Evolutionary conservation across 306 rosid genomes (phyloP).

Genomic region (apple (Malus domestica)): DNA sequence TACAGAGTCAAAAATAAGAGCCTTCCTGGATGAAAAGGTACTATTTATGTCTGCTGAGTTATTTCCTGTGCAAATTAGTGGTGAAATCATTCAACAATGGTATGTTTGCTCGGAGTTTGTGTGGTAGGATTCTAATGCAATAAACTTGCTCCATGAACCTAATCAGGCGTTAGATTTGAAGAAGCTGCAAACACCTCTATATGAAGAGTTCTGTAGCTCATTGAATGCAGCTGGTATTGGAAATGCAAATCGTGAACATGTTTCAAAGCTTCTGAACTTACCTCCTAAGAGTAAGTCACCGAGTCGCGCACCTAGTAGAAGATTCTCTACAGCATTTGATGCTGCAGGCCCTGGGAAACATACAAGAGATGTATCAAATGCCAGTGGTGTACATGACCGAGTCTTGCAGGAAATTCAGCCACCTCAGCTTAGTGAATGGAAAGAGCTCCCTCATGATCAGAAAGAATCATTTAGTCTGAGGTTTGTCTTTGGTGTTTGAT

Average conservation of each 20-base stretch:
- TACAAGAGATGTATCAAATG: constrained; percentile 32
- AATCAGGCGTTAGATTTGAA: constrained; percentile 71
- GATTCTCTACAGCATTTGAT: constrained; percentile 45
- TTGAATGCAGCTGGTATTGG: constrained; percentile 45
- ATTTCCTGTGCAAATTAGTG: neutral
- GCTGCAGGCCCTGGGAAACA: constrained; percentile 39
- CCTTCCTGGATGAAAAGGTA: constrained; percentile 84
- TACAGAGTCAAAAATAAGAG: constrained; percentile 77
- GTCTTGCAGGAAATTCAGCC: constrained; percentile 80
- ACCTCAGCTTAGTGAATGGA: constrained; percentile 53
- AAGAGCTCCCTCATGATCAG: constrained; percentile 38
- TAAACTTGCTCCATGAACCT: constrained; percentile 21
- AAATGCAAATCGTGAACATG: constrained; percentile 30
- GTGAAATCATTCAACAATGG: neutral
- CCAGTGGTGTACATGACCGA: constrained; percentile 32
- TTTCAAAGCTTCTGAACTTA: constrained; percentile 33
- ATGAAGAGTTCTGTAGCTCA: constrained; percentile 64
- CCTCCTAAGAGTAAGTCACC: constrained; percentile 64
- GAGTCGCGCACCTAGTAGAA: constrained; percentile 41
- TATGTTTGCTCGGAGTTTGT: neutral
- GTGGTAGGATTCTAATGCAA: neutral
- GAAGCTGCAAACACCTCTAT: constrained; percentile 82
- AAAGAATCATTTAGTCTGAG: constrained; percentile 41
- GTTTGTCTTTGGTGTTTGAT: constrained; percentile 30
- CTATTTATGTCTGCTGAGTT: neutral